A percentile compares a stretch with the other conserved stretches of the same genome.
phyloP scores from a whole-genome alignment of 2,329 filamentous ascomycete genomes.

The Hymenoscyphus albidus region DNA sequence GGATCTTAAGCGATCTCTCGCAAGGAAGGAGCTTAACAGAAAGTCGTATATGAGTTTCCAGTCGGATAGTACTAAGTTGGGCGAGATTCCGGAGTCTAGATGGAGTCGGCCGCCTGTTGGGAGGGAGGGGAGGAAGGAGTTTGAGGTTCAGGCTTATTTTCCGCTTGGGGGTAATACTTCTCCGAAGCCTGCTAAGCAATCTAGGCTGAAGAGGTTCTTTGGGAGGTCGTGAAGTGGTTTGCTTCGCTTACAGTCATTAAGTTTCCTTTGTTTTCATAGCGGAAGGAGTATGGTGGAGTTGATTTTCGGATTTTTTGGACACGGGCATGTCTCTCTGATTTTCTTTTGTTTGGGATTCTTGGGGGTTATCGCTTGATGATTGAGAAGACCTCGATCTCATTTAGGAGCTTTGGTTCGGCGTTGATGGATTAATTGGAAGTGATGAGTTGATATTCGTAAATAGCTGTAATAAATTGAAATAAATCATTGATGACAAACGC shows the following conservation, averaged over 20 bases:
- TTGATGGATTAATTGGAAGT: background rate
- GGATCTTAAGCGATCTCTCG: background rate
- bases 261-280: background rate
- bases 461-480: background rate
- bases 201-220: conserved; percentile 26
- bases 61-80: conserved; percentile 45
- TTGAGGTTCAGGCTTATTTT: conserved; percentile 23
- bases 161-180: conserved; percentile 21
- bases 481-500: no score
- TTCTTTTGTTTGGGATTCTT: background rate
- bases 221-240: conserved; percentile 8
- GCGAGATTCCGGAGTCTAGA: conserved; percentile 39
- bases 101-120: background rate
- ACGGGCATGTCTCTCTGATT: background rate
- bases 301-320: background rate
- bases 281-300: background rate
- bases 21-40: conserved; percentile 16
- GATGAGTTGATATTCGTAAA: background rate
- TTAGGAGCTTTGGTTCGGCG: background rate
- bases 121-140: conserved; percentile 11
- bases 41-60: conserved; percentile 38
- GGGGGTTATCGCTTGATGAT: background rate
- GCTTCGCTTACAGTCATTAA: no score
- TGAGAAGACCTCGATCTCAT: background rate
- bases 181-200: conserved; percentile 24